phyloP scores from a whole-genome alignment of 805 yeast genomes.

The Tetrapisispora arboricola region DNA sequence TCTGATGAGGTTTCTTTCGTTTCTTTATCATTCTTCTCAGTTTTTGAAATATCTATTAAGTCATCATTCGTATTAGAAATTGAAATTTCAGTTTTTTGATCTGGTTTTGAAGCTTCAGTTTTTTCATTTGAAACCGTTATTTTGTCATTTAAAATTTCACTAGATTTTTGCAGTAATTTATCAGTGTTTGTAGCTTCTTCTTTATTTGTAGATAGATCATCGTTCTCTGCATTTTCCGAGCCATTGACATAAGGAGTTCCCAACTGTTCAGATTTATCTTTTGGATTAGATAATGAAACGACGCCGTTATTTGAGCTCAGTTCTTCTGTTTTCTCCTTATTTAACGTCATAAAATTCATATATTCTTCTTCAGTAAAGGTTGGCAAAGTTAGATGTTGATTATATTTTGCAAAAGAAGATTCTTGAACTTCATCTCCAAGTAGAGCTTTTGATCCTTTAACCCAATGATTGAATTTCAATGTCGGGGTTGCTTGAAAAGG shows the following conservation, averaged over 20 bases:
- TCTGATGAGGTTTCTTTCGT: too few relatives aligned
- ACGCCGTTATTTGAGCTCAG: conserved; percentile 1
- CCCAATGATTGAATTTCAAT: conserved; percentile 74
- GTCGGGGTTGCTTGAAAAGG: conserved; percentile 47
- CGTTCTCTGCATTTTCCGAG: too few relatives aligned
- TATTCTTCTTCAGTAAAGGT: conserved; percentile 54
- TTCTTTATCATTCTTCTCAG: too few relatives aligned
- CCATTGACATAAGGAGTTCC: not conserved
- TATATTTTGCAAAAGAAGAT: conserved; percentile 64
- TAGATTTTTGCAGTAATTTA: too few relatives aligned
- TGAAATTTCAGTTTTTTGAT: too few relatives aligned
- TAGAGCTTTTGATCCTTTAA: conserved; percentile 51
- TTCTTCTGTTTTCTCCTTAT: conserved; percentile 3
- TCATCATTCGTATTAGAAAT: too few relatives aligned
- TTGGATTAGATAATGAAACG: not conserved
- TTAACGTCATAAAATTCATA: conserved; percentile 38
- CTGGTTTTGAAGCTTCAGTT: too few relatives aligned
- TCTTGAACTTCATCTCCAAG: conserved; percentile 26
- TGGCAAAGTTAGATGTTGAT: conserved; percentile 61
- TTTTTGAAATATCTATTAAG: too few relatives aligned
- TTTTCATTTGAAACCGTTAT: too few relatives aligned
- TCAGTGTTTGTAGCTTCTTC: too few relatives aligned
- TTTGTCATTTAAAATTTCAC: too few relatives aligned
- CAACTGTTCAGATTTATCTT: not conserved
- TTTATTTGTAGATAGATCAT: too few relatives aligned